A percentile compares a stretch with the other conserved stretches of the same genome.
These are phyloP conservation scores for Heliamphora ciliata DNA, from an alignment of 179 eudicot species.

Conservation along the genomic window DNA sequence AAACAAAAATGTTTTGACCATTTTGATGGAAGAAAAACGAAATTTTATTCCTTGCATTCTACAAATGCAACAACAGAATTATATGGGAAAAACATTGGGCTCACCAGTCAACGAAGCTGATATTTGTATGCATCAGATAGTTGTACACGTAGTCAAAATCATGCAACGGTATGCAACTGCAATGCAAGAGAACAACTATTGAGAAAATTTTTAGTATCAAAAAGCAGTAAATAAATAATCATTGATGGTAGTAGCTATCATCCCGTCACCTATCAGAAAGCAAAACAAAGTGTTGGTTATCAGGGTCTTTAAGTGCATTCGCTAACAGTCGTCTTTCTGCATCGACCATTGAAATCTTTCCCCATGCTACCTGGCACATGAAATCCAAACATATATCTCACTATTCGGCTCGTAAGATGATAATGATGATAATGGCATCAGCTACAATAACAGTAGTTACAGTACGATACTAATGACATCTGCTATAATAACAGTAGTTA, in stretches of 20 bases:
- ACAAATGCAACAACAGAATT: background rate
- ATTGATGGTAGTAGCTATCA: background rate
- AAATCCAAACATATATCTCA: constrained; percentile 13
- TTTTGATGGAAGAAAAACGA: no score
- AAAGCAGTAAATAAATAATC: background rate
- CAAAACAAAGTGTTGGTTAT: constrained; percentile 81
- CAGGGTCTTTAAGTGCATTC: constrained; percentile 75
- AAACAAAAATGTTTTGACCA: no score
- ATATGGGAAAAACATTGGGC: constrained; percentile 14
- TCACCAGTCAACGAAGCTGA: constrained; percentile 86
- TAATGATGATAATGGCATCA: background rate
- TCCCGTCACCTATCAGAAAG: constrained; percentile 79
- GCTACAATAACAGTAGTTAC: background rate
- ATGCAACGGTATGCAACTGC: constrained; percentile 91
- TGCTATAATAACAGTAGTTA: no score
- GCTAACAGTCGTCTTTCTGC: constrained; percentile 89
- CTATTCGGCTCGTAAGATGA: background rate
- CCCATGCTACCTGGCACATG: constrained; percentile 76
- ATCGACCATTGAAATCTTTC: constrained; percentile 90
- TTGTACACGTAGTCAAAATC: constrained; percentile 72
- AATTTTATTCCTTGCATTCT: background rate
- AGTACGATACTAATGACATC: no score
- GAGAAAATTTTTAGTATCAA: background rate
- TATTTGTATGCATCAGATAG: constrained; percentile 74
- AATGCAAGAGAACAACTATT: constrained; percentile 18